These are phyloP conservation scores for Vitis rotundifolia DNA, from an alignment of 164 flowering plant species.

Conservation along the genomic window DNA sequence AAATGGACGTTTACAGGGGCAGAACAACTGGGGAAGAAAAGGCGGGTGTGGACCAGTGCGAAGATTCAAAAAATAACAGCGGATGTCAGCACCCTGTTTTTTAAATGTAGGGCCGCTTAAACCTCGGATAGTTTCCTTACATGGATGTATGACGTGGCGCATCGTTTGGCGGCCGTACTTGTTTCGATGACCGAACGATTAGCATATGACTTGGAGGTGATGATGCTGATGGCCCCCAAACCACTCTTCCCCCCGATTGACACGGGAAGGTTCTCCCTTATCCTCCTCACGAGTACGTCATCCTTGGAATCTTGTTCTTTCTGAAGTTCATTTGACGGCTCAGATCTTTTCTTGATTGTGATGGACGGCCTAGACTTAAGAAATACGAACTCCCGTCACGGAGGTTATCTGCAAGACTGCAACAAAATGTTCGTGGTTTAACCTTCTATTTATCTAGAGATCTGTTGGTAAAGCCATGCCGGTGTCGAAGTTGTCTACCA, in stretches of 20 bases:
- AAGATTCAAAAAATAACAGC: not conserved
- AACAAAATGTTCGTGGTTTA: too few relatives aligned
- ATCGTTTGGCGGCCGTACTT: slow-evolving; percentile 9
- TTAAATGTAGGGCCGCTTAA: slow-evolving; percentile 22
- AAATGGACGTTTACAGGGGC: too few relatives aligned
- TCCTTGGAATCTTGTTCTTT: not conserved
- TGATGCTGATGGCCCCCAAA: not conserved
- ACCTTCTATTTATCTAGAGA: too few relatives aligned
- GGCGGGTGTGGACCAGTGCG: not conserved
- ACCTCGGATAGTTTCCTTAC: slow-evolving; percentile 28
- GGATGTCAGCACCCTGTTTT: not conserved
- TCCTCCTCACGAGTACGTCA: not conserved
- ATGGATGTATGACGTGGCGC: slow-evolving; percentile 25
- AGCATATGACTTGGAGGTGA: slow-evolving; percentile 27
- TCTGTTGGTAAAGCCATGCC: too few relatives aligned
- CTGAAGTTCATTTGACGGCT: not conserved
- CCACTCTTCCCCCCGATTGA: too few relatives aligned
- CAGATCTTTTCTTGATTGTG: too few relatives aligned
- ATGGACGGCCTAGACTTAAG: too few relatives aligned
- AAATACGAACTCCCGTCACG: too few relatives aligned
- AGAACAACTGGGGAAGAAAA: too few relatives aligned
- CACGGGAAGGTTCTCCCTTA: not conserved
- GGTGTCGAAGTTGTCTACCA: too few relatives aligned
- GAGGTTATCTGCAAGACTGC: too few relatives aligned
- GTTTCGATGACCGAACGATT: slow-evolving; percentile 19